Conservation (phyloP, 768 basidiomycete species). For the Trametes cinnabarina region DNA sequence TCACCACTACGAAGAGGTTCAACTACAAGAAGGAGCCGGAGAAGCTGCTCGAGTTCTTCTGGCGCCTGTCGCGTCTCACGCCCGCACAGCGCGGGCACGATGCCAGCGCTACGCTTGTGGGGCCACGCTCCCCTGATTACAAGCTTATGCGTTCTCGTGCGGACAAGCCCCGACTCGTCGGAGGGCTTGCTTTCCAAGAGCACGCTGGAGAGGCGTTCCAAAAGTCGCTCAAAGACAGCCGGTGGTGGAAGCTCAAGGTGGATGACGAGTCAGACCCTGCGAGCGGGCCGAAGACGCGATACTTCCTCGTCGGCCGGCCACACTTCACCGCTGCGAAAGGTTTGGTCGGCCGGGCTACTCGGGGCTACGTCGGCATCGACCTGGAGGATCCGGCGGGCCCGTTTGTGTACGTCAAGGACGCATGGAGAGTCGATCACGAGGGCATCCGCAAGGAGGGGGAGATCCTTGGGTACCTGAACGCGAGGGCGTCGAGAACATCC, state of each 20-base stretch:
- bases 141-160: neutral
- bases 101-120: neutral
- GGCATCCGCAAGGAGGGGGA: neutral
- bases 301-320: conserved; percentile 1
- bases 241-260: neutral
- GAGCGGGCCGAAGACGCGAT: neutral
- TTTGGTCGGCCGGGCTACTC: neutral
- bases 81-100: conserved; percentile 4
- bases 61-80: neutral
- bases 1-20: conserved; percentile 5
- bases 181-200: neutral
- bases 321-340: neutral
- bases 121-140: neutral
- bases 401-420: conserved; percentile 3
- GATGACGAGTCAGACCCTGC: neutral
- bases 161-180: neutral
- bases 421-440: neutral
- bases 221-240: neutral
- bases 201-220: neutral
- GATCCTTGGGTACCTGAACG: neutral
- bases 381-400: neutral
- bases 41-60: conserved; percentile 2
- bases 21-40: neutral
- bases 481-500: neutral
- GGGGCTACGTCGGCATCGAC: conserved; percentile 7